phyloP scores from a whole-genome alignment of 176 grass and related monocot species.

The Phyllostachys edulis region DNA sequence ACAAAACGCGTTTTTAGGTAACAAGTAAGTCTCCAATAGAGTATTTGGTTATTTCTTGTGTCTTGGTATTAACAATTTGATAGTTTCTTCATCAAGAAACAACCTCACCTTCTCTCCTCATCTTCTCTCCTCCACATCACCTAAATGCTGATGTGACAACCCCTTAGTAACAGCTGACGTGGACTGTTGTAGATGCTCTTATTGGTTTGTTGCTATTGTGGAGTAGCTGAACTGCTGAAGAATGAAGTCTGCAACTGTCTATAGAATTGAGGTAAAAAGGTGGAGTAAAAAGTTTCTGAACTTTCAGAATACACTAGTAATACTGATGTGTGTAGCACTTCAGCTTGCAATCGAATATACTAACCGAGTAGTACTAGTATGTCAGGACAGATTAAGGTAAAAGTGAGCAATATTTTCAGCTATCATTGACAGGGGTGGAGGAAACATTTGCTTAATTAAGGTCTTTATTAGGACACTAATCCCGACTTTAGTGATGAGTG shows the following conservation, averaged over 20 bases:
- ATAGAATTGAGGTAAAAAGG: not conserved
- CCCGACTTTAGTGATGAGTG: not conserved
- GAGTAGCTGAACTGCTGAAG: not conserved
- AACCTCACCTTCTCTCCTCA: too few species aligned
- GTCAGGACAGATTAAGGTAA: not conserved
- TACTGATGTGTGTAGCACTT: not conserved
- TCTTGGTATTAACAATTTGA: too few species aligned
- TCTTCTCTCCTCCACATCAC: too few species aligned
- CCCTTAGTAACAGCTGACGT: too few species aligned
- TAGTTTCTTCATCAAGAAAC: too few species aligned
- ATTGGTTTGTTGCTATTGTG: not conserved
- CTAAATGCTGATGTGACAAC: too few species aligned
- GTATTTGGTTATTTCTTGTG: too few species aligned
- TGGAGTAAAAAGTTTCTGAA: not conserved
- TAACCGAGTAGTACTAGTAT: too few species aligned
- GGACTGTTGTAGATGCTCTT: too few species aligned
- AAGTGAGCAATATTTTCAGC: slow-evolving; percentile 28
- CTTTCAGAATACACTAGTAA: not conserved
- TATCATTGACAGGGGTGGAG: not conserved
- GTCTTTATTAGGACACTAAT: slow-evolving; percentile 24
- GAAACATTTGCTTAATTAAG: not conserved
- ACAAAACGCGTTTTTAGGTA: too few species aligned
- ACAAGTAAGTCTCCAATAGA: too few species aligned
- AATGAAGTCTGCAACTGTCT: not conserved
- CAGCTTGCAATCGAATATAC: not conserved